These are phyloP conservation scores for Oenanthe javanica DNA, from an alignment of 140 eudicot species.

Conservation along the genomic window DNA sequence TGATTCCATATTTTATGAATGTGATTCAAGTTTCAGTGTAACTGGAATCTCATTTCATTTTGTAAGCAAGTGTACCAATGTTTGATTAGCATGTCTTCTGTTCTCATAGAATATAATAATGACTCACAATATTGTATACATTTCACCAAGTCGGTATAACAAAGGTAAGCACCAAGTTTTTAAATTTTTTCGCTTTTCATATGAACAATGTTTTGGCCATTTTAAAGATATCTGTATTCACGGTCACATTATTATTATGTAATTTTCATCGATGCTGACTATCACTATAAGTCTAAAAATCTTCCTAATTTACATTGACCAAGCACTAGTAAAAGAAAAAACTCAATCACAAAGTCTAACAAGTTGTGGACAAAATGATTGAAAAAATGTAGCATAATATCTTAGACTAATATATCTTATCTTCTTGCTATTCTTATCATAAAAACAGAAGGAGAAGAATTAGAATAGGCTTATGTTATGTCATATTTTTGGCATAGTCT, in stretches of 20 bases:
- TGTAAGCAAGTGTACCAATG: neutral
- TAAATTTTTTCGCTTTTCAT: neutral
- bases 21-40: neutral
- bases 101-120: neutral
- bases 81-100: neutral
- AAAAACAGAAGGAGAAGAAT: neutral
- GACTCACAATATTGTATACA: neutral
- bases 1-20: neutral
- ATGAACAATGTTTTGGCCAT: neutral
- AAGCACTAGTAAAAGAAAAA: neutral
- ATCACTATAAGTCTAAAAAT: neutral
- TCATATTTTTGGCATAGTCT: no score
- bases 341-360: neutral
- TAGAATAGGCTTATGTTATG: neutral
- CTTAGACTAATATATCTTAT: neutral
- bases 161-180: neutral
- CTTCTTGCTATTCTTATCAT: neutral
- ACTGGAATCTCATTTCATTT: neutral
- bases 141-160: neutral
- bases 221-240: neutral
- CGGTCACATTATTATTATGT: neutral
- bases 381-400: neutral
- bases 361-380: neutral
- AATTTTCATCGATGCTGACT: neutral
- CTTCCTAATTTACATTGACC: neutral